Evolutionary conservation across 2,329 filamentous ascomycete genomes (phyloP), one percentile per base, ranked within the genome.

Genomic region (Stagonosporopsis tanaceti): DNA sequence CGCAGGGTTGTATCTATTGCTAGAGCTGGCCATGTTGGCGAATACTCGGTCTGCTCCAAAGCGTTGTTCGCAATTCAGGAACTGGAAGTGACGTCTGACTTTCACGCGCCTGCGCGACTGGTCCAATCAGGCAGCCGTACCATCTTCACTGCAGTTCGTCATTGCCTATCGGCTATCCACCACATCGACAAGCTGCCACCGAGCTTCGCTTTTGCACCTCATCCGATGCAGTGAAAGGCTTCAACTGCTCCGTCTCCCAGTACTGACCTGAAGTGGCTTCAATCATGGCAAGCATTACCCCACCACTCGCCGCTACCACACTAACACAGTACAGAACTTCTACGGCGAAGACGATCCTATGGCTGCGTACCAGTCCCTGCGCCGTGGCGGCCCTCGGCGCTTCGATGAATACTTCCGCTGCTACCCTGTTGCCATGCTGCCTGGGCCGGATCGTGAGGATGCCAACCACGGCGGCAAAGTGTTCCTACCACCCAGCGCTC

Each of bases 391-490:
- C 44, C 82, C 79, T 28, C 90, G 92, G 69, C 91, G 93, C 59
- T 99, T 99, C 81, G 94, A 99, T 78, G 95, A 99, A 78, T 98
- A 97, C 81, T 98, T 97, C 80, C 89, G 95, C 71, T 97, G 93
- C 82, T 99, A 98, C 73, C 95, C 95, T 40, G 86, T 97, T 70
- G 88, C 89, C 69, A 98, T 99, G 93, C 87, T 96, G 61, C 92
- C 93, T 12, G 93, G 94, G 2, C 87, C 92, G 35, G 93, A 97
- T 70, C 87, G 95, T 65, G 90, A 91, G 50, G 89, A 93, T 66
- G 88, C 96, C 61, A 98, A 98, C 82, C 93, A 95, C 74, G 95
- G 95, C 66, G 96, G 94, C 78, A 99, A 99, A 82, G 94, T 99
- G 69, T 92, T 99, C 74, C 88, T 99, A 62, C 95, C 95, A n/a